A percentile compares a stretch with the other conserved stretches of the same genome.
Conservation (phyloP, 1,139 yeast species). For the Candida sanyaensis region DNA sequence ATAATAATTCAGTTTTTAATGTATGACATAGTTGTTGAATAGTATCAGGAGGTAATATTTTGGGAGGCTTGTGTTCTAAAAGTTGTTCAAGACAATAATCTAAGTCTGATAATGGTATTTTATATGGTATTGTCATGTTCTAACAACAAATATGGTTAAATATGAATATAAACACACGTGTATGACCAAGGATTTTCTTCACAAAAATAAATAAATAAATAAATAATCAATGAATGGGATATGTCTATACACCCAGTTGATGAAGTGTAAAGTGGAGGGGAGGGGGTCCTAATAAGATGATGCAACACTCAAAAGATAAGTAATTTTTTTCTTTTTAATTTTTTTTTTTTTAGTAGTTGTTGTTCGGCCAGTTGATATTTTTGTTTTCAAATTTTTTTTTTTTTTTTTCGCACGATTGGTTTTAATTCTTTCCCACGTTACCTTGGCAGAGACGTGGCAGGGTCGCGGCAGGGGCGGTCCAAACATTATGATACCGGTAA, state of each 20-base stretch:
- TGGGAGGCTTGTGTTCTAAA: conserved; percentile 45
- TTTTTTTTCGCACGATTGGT: background rate
- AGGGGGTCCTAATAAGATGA: background rate
- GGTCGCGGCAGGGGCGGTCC: no score
- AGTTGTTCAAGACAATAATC: conserved; percentile 49
- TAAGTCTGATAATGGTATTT: conserved; percentile 39
- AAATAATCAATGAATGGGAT: background rate
- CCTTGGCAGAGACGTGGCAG: no score
- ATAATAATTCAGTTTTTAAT: conserved; percentile 39
- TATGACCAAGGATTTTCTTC: background rate
- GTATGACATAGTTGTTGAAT: conserved; percentile 47
- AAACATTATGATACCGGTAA: no score
- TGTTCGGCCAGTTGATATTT: background rate
- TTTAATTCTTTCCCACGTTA: background rate
- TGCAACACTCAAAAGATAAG: background rate
- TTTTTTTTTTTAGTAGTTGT: background rate
- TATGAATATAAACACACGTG: background rate
- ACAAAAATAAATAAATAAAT: background rate
- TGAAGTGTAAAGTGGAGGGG: background rate
- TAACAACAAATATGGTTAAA: background rate
- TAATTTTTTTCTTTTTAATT: background rate
- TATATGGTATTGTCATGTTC: conserved; percentile 37
- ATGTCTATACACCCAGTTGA: background rate
- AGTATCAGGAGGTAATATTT: conserved; percentile 42
- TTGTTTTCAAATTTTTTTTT: background rate